Conservation (phyloP, 1,284 basidiomycete genomes). For the Rhodotorula sp. region DNA sequence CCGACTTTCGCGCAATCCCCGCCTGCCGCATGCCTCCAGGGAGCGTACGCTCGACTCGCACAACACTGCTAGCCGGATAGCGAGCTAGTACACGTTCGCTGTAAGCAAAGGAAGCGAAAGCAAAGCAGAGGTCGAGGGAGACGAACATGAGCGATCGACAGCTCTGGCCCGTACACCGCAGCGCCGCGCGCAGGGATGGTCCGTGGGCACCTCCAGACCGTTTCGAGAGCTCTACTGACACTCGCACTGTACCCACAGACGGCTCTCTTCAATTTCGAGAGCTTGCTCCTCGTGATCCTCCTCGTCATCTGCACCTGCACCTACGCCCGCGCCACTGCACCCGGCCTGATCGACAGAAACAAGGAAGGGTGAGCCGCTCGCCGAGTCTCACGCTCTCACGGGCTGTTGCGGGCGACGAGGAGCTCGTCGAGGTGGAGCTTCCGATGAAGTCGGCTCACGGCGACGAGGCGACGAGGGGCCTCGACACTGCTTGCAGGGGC, state of each 20-base stretch:
- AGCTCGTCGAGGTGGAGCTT: background rate
- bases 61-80: too few species aligned
- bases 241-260: constrained; percentile 60
- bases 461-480: background rate
- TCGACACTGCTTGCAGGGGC: too few species aligned
- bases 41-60: too few species aligned
- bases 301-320: constrained; percentile 96
- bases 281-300: constrained; percentile 86
- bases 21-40: too few species aligned
- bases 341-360: constrained; percentile 87
- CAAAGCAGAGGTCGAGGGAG: too few species aligned
- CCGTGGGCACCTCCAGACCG: background rate
- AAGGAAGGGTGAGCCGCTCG: constrained; percentile 75
- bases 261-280: constrained; percentile 97
- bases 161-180: too few species aligned
- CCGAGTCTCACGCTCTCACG: too few species aligned
- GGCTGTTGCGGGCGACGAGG: background rate
- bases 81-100: too few species aligned
- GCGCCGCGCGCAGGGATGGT: too few species aligned
- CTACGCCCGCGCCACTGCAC: constrained; percentile 85
- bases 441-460: background rate
- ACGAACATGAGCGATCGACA: too few species aligned
- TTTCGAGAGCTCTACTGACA: background rate
- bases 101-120: too few species aligned
- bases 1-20: too few species aligned